A percentile compares a stretch with the other conserved stretches of the same genome.
phyloP scores from a whole-genome alignment of 345 rosid species.

The Aquilaria yunnanensis region DNA sequence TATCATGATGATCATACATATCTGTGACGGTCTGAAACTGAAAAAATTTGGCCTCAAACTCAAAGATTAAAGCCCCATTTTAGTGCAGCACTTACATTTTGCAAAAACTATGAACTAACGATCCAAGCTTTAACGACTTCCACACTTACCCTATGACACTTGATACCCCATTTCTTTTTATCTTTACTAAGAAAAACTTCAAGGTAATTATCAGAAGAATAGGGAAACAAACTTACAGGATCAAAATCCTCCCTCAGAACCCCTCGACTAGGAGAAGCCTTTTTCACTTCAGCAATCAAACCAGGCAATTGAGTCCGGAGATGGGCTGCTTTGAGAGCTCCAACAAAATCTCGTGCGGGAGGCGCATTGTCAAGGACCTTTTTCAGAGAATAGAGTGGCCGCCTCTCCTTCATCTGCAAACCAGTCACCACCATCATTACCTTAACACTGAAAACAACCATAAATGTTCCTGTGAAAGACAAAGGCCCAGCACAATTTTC shows the following conservation, averaged over 20 bases:
- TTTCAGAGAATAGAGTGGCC: slow-evolving; percentile 42
- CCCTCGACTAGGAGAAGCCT: slow-evolving; percentile 96
- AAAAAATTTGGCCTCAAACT: no score
- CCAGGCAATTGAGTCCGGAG: slow-evolving; percentile 68
- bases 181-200: no score
- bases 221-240: slow-evolving; percentile 40
- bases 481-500: not conserved
- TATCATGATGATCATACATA: slow-evolving; percentile 19
- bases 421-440: not conserved
- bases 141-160: no score
- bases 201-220: not conserved
- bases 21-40: not conserved
- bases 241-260: slow-evolving; percentile 81
- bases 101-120: no score
- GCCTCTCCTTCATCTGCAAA: slow-evolving; percentile 62
- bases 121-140: no score
- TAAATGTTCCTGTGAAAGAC: no score
- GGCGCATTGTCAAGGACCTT: slow-evolving; percentile 55
- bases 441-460: not conserved
- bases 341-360: slow-evolving; percentile 70
- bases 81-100: no score
- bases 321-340: slow-evolving; percentile 72
- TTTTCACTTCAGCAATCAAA: slow-evolving; percentile 95
- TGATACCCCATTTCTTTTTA: no score
- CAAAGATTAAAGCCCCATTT: no score